Conservation (phyloP, 176 grass and related monocot genomes). For the Tuctoria greenei region DNA sequence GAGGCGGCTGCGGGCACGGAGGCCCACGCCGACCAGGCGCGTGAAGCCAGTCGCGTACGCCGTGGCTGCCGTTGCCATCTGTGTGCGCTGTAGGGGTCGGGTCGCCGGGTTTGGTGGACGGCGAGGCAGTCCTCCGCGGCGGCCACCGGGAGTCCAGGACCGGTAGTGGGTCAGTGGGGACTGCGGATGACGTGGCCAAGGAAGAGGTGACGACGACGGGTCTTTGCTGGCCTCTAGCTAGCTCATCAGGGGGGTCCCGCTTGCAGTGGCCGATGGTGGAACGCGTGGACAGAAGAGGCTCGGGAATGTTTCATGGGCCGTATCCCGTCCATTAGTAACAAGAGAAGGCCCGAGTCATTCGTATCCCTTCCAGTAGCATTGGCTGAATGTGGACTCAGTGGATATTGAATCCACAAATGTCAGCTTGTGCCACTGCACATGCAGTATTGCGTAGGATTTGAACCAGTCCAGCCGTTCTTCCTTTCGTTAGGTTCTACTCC, state of each 20-base stretch:
- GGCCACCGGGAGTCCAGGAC: constrained; percentile 31
- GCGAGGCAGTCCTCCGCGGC: background rate
- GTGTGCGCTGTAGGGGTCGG: background rate
- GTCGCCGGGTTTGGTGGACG: background rate
- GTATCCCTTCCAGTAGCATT: background rate
- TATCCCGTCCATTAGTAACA: background rate
- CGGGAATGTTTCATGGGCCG: background rate
- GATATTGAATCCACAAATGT: no score
- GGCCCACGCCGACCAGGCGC: constrained; percentile 18
- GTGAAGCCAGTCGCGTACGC: constrained; percentile 59
- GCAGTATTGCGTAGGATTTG: no score
- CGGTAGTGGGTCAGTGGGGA: no score
- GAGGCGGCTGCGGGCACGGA: constrained; percentile 27
- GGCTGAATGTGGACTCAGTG: no score
- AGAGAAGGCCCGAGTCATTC: background rate
- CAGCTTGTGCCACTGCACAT: no score
- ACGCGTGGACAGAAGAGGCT: background rate
- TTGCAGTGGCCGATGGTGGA: background rate
- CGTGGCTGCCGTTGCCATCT: constrained; percentile 65
- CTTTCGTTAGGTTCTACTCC: no score
- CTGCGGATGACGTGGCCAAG: constrained; percentile 22
- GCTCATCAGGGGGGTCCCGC: background rate
- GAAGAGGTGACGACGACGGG: background rate
- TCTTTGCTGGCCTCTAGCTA: background rate
- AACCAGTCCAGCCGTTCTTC: no score